phyloP scores from a whole-genome alignment of 208 protist genomes.

The Trypanosoma cruzi region DNA sequence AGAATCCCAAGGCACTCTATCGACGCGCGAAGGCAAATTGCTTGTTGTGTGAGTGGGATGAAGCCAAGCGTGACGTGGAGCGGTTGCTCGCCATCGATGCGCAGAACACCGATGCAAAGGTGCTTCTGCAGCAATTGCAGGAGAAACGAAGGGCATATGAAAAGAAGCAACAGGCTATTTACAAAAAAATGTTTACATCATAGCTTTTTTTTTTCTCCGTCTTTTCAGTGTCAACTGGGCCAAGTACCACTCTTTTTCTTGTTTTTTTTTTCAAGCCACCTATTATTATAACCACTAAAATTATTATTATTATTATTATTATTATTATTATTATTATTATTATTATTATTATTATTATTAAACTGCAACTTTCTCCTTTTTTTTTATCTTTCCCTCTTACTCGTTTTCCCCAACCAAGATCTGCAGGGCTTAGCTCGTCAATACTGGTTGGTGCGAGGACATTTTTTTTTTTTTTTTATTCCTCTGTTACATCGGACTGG shows the following conservation, averaged over 20 bases:
- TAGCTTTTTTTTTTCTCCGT: slow-evolving; percentile 22
- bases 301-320: slow-evolving; percentile 30
- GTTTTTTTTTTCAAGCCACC: background rate
- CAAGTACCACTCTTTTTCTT: slow-evolving; percentile 8
- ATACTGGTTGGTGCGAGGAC: background rate
- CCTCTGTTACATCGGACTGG: background rate
- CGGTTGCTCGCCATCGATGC: slow-evolving; percentile 56
- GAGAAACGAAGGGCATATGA: slow-evolving; percentile 65
- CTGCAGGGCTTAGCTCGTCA: background rate
- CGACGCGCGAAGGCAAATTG: slow-evolving; percentile 72
- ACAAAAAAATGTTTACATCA: slow-evolving; percentile 83
- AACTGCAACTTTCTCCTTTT: background rate
- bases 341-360: background rate
- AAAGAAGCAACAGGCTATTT: slow-evolving; percentile 76
- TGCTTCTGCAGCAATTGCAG: slow-evolving; percentile 47
- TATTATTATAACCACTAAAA: slow-evolving; percentile 19
- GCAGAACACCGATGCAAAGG: slow-evolving; percentile 59
- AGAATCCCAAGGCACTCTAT: slow-evolving; percentile 79
- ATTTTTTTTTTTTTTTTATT: background rate
- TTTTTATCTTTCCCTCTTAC: background rate
- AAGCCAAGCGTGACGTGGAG: slow-evolving; percentile 44
- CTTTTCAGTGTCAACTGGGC: background rate
- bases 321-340: slow-evolving; percentile 13
- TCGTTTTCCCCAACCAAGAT: background rate
- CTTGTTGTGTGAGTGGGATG: slow-evolving; percentile 74